Conservation (phyloP, 2,329 filamentous ascomycete genomes). For the Exserohilum rostratum region DNA sequence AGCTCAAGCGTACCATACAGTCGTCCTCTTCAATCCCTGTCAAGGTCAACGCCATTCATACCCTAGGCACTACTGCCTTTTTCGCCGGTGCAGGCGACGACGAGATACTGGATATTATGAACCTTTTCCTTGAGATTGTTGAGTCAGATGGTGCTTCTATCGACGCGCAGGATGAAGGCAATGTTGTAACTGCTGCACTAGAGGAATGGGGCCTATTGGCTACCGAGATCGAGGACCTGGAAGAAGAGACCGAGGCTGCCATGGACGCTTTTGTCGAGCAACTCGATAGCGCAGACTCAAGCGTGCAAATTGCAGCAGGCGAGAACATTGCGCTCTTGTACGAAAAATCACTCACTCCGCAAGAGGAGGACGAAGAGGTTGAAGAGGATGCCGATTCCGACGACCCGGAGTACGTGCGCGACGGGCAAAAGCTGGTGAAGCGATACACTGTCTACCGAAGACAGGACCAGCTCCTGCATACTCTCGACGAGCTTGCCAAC, state of each 20-base stretch:
- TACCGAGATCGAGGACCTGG: constrained; percentile 76
- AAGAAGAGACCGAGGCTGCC: constrained; percentile 71
- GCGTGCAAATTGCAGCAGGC: constrained; percentile 78
- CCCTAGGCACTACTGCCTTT: constrained; percentile 73
- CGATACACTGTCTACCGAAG: constrained; percentile 72
- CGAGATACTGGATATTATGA: constrained; percentile 73
- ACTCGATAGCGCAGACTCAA: constrained; percentile 73
- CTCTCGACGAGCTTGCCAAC: constrained; percentile 64
- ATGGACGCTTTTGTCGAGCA: constrained; percentile 86
- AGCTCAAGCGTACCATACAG: constrained; percentile 67
- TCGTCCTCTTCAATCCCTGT: constrained; percentile 69
- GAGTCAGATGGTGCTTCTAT: constrained; percentile 78
- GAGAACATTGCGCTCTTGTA: constrained; percentile 83
- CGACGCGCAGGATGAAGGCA: constrained; percentile 71
- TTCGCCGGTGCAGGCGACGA: constrained; percentile 76
- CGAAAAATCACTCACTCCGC: constrained; percentile 70
- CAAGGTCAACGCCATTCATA: constrained; percentile 75
- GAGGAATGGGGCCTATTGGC: constrained; percentile 81
- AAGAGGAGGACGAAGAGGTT: constrained; percentile 62
- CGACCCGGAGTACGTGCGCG: constrained; percentile 41
- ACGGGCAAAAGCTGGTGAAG: constrained; percentile 57
- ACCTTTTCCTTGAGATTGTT: constrained; percentile 76
- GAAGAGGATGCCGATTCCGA: constrained; percentile 56
- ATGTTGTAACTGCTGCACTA: constrained; percentile 75
- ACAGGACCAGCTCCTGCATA: constrained; percentile 64